These are phyloP conservation scores for Rosa rugosa DNA, from an alignment of 306 rosid species.

Conservation along the genomic window DNA sequence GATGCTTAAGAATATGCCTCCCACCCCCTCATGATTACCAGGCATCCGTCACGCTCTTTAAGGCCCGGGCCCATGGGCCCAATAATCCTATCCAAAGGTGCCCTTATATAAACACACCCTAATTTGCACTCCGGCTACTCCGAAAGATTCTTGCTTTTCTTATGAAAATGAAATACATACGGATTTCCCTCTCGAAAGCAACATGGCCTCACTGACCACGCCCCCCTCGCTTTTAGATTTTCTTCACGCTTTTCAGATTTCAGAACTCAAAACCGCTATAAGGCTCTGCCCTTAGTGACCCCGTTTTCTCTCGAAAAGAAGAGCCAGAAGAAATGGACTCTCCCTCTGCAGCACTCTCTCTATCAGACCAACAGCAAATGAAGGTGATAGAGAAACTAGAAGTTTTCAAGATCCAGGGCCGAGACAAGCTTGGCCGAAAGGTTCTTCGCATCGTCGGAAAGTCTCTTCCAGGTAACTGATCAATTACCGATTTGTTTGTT, in stretches of 20 bases:
- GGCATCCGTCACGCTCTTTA: not conserved
- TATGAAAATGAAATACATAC: not conserved
- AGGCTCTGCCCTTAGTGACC: not conserved
- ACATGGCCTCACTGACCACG: not conserved
- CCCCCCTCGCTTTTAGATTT: not conserved
- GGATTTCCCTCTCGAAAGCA: not conserved
- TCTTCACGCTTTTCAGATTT: not conserved
- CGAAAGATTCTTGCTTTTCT: not conserved
- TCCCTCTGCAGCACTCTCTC: constrained; percentile 18
- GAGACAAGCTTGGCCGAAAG: constrained; percentile 31
- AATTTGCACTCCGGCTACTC: not conserved
- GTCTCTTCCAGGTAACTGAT: constrained; percentile 29
- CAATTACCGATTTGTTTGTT: too few species aligned
- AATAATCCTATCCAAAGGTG: not conserved
- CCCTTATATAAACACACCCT: not conserved
- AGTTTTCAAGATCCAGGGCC: constrained; percentile 39
- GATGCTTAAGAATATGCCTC: constrained; percentile 5
- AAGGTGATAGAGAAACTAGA: constrained; percentile 26
- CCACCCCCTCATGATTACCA: not conserved
- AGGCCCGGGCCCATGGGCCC: not conserved
- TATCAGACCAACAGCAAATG: constrained; percentile 2
- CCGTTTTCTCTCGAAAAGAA: not conserved
- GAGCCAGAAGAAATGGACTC: not conserved
- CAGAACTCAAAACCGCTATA: not conserved
- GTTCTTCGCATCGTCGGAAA: constrained; percentile 41